Percentiles rank a stretch among this genome's conserved stretches.
Conservation (phyloP, 2,329 filamentous ascomycete species). For the Ceratocystis eucalypticola region DNA sequence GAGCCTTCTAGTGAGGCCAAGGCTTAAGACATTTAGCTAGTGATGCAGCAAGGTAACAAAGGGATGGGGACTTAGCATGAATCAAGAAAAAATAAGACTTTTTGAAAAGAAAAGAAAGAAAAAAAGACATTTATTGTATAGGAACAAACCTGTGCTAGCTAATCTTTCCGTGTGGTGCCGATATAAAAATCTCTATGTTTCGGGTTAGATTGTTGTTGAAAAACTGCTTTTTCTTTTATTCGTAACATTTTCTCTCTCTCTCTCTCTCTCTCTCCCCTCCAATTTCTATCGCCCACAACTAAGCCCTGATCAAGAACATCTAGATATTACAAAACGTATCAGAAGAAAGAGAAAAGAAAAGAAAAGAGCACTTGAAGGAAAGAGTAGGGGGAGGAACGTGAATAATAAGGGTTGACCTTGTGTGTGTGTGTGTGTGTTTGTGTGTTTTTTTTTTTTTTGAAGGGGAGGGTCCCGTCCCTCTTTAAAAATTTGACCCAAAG, state of each 20-base stretch:
- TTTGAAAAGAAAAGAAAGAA: slow-evolving; percentile 14
- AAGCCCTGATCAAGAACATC: background rate
- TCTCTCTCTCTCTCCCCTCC: background rate
- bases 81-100: slow-evolving; percentile 20
- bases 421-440: background rate
- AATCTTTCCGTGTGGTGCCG: background rate
- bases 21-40: background rate
- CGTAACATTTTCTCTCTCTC: background rate
- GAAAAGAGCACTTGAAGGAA: background rate
- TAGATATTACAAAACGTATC: slow-evolving; percentile 5
- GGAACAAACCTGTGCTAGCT: background rate
- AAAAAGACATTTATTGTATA: background rate
- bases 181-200: background rate
- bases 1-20: background rate
- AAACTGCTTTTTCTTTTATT: background rate
- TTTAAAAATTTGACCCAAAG: too few relatives aligned
- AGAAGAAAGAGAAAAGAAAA: background rate
- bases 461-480: background rate
- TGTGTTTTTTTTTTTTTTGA: background rate
- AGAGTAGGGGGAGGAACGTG: background rate
- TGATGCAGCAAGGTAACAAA: background rate
- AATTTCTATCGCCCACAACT: background rate
- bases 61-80: background rate
- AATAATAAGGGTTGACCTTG: background rate
- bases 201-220: slow-evolving; percentile 2